Conservation (phyloP, 1,284 basidiomycete genomes). For the Dichomitus squalens region DNA sequence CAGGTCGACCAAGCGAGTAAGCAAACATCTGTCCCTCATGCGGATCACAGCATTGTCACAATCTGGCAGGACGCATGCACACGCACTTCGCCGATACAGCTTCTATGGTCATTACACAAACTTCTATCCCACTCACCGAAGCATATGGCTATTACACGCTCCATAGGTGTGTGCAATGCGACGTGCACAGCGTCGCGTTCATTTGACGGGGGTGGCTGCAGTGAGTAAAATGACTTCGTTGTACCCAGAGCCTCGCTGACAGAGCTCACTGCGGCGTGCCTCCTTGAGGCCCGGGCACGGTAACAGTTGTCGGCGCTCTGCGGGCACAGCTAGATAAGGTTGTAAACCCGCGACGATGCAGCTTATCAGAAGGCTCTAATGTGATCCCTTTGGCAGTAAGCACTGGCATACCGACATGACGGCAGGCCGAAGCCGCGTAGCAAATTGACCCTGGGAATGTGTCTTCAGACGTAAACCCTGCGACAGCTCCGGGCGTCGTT, state of each 20-base stretch:
- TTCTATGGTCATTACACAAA: not conserved
- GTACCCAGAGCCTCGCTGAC: slow-evolving; percentile 6
- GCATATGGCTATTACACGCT: not conserved
- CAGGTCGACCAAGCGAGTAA: not conserved
- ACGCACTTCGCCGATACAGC: not conserved
- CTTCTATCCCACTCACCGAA: not conserved
- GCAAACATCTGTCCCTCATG: not conserved
- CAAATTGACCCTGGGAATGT: not conserved
- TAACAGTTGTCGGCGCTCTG: not conserved
- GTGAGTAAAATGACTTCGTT: slow-evolving; percentile 2
- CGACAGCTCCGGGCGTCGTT: not conserved
- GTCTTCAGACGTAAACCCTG: not conserved
- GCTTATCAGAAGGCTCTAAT: not conserved
- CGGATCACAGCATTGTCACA: not conserved
- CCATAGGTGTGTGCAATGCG: no score
- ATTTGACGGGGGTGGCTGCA: not conserved
- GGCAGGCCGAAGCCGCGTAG: not conserved
- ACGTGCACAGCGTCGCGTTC: not conserved
- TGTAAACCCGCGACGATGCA: not conserved
- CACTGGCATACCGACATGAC: not conserved
- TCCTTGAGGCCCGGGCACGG: not conserved
- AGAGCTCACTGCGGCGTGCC: not conserved
- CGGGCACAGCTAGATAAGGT: not conserved
- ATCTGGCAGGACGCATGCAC: not conserved
- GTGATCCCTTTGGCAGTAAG: not conserved